Conservation (phyloP, 495 filamentous ascomycete species). For the Penicillium psychrofluorescens region DNA sequence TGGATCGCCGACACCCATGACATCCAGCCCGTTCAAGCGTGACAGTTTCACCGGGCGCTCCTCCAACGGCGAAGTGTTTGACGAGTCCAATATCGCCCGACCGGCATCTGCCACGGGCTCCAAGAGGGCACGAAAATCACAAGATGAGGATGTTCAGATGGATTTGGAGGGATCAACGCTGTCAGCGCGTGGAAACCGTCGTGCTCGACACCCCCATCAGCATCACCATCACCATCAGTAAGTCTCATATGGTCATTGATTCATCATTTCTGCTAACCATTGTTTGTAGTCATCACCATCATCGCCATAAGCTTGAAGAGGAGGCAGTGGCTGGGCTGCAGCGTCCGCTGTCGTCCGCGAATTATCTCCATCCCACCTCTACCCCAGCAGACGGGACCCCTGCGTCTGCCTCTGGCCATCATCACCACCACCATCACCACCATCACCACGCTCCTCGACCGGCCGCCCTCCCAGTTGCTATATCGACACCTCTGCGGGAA, state of each 20-base stretch:
- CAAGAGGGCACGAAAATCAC: slow-evolving; percentile 46
- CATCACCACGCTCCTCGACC: slow-evolving; percentile 37
- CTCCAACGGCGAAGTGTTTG: slow-evolving; percentile 25
- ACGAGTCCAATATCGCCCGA: slow-evolving; percentile 33
- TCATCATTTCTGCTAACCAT: slow-evolving; percentile 14
- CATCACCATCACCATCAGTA: slow-evolving; percentile 54
- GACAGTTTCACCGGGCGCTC: slow-evolving; percentile 31
- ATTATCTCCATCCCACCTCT: slow-evolving; percentile 29
- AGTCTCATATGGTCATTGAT: slow-evolving; percentile 20
- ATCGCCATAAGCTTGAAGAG: slow-evolving; percentile 63
- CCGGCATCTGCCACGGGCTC: slow-evolving; percentile 44
- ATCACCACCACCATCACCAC: slow-evolving; percentile 51
- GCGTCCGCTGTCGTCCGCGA: slow-evolving; percentile 22
- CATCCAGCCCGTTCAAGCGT: slow-evolving; percentile 47
- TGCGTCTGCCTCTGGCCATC: slow-evolving; percentile 21
- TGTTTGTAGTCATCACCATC: slow-evolving; percentile 61
- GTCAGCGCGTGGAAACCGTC: slow-evolving; percentile 47
- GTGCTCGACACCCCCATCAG: slow-evolving; percentile 47
- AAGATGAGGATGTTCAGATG: slow-evolving; percentile 48
- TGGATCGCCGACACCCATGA: slow-evolving; percentile 48
- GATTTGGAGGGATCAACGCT: slow-evolving; percentile 54
- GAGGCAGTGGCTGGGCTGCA: slow-evolving; percentile 36
- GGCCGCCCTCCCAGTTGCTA: slow-evolving; percentile 21
- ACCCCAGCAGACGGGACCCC: slow-evolving; percentile 15
- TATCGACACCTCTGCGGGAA: slow-evolving; percentile 43